Base-by-base conservation (phyloP, 148 eudicot species). In the Rhododendron simsii region DNA sequence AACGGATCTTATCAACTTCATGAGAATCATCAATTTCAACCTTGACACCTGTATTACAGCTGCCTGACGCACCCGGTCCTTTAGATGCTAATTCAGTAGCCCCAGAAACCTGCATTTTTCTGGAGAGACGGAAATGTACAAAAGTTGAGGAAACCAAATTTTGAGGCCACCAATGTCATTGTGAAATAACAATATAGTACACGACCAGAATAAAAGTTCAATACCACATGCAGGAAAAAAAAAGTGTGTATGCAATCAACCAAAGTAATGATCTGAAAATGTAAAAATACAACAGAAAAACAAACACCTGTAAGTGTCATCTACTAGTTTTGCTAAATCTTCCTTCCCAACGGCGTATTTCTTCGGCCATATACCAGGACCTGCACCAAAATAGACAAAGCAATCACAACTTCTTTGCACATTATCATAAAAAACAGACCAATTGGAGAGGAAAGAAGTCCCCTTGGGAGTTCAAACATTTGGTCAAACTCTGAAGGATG, bases 51-150 rank as follows among this genome's bases (percentile, higher is more conserved):
- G 92, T 81, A 81, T 91, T 87, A 86, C 90, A 87, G 88, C 90
- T 90, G 81, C 94, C 98, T 23, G 95, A 91, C 78, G 84, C 84
- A 63, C 74, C 88, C 85, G 86, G 96, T 80, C 89, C 89, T 91
- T 93, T 94, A 39, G 99, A 89, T 82, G 98, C 95, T 88, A 94
- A 90, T 65, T 97, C 98, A 59, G 93, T 89, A 87, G 98, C 96
- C 82, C 98, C 99, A 86, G 96, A 90, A 67, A 90, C 91, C 92
- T 93, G 98, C 95, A 97, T 91, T 91, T 94, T 97, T 89, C 99
- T 97, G 94, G 80, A 39, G 67, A 85, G 33, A 84, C 63, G 78
- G 20, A 73, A 85, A 78, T 15, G 80, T 85, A 28, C 37, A 9
- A 39, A 61, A 67, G 82, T 77, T 48, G 41, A 86, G 47, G 50